phyloP scores from a whole-genome alignment of 2,329 filamentous ascomycete species.

The Diaporthe vaccinii region DNA sequence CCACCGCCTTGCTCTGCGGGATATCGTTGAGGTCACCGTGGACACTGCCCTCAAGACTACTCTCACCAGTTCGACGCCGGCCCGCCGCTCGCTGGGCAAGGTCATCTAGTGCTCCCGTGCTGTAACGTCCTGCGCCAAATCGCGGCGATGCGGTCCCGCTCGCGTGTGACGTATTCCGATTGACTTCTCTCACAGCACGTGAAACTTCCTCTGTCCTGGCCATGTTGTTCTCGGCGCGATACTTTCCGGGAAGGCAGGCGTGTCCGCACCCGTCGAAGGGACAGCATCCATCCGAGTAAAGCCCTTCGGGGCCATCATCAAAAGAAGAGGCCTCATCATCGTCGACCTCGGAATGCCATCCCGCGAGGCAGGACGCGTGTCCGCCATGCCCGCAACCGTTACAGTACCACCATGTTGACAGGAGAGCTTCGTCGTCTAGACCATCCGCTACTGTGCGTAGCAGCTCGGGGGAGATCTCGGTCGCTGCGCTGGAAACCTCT shows the following conservation, averaged over 20 bases:
- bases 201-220: slow-evolving; percentile 66
- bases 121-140: slow-evolving; percentile 19
- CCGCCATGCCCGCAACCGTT: slow-evolving; percentile 74
- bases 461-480: slow-evolving; percentile 21
- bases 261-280: slow-evolving; percentile 76
- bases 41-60: slow-evolving; percentile 48
- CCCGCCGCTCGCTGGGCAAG: slow-evolving; percentile 19
- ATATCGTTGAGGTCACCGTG: slow-evolving; percentile 67
- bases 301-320: slow-evolving; percentile 30
- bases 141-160: slow-evolving; percentile 41
- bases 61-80: slow-evolving; percentile 33
- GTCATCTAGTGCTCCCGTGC: slow-evolving; percentile 21
- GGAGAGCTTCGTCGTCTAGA: slow-evolving; percentile 42
- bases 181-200: slow-evolving; percentile 59
- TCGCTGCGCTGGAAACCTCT: slow-evolving; percentile 48
- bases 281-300: slow-evolving; percentile 68
- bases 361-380: slow-evolving; percentile 70
- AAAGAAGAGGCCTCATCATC: slow-evolving; percentile 46
- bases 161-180: slow-evolving; percentile 37
- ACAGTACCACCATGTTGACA: slow-evolving; percentile 74
- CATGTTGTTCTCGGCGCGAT: slow-evolving; percentile 62
- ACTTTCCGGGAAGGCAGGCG: slow-evolving; percentile 70
- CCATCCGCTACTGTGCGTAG: not conserved
- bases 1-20: slow-evolving; percentile 71
- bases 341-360: slow-evolving; percentile 64